phyloP scores from a whole-genome alignment of 176 grass and related monocot genomes.

The Elymus sibiricus region DNA sequence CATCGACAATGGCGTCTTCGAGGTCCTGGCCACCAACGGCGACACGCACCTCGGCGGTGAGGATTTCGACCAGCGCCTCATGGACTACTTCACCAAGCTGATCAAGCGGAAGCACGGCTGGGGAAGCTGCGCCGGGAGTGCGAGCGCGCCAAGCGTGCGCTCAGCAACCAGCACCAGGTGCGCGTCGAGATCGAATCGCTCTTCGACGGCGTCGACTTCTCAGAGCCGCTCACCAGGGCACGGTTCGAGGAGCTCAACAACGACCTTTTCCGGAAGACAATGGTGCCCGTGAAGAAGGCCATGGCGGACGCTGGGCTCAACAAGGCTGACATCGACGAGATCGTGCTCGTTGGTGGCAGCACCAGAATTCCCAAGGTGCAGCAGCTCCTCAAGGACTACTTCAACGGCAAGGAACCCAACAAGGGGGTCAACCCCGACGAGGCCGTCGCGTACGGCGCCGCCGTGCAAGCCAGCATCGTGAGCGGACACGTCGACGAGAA shows the following conservation, averaged over 20 bases:
- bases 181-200: background rate
- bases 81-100: background rate
- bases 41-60: background rate
- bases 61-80: background rate
- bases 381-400: constrained; percentile 12
- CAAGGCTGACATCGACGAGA: background rate
- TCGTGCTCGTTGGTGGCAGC: constrained; percentile 1
- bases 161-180: background rate
- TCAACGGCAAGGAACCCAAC: constrained; percentile 4
- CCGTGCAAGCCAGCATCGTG: background rate
- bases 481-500: background rate
- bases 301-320: background rate
- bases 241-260: constrained; percentile 1
- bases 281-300: constrained; percentile 3
- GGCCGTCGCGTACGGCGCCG: background rate
- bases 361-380: background rate
- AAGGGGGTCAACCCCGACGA: constrained; percentile 7
- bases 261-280: background rate
- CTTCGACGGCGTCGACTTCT: background rate
- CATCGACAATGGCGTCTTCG: constrained; percentile 4
- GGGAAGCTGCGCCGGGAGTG: background rate
- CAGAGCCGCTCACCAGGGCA: background rate
- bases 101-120: background rate
- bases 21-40: background rate
- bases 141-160: background rate